phyloP scores from a whole-genome alignment of 805 yeast species.

The Starmerella apicola region DNA sequence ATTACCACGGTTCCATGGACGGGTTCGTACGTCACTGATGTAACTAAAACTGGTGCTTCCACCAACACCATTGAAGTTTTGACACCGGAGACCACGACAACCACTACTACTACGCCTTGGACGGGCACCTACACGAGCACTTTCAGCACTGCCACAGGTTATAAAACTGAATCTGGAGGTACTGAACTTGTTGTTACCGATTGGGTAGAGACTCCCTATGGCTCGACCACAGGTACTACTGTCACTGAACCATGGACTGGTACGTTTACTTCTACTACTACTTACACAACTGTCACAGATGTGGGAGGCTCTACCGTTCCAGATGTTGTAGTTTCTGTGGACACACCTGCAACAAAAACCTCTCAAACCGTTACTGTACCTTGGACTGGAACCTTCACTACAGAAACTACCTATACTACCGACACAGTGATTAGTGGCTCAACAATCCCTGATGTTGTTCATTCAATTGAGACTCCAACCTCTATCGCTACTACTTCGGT shows the following conservation, averaged over 20 bases:
- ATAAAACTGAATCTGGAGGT: neutral
- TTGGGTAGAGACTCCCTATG: conserved; percentile 1
- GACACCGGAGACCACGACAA: neutral
- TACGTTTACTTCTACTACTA: neutral
- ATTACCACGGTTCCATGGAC: neutral
- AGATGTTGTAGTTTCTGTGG: neutral
- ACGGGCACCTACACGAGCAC: neutral
- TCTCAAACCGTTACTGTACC: conserved; percentile 1
- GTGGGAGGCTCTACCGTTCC: neutral
- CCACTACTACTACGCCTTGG: conserved; percentile 2
- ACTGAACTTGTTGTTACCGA: neutral
- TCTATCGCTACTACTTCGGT: conserved; percentile 2
- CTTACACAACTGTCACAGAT: neutral
- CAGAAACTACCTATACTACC: neutral
- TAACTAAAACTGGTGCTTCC: neutral
- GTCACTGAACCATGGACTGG: conserved; percentile 2
- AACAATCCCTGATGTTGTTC: neutral
- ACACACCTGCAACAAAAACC: conserved; percentile 2
- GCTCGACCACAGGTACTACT: neutral
- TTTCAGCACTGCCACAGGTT: neutral
- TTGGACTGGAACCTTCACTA: conserved; percentile 2
- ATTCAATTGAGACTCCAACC: neutral
- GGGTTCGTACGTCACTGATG: neutral
- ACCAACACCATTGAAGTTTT: neutral
- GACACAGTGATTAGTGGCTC: conserved; percentile 1